These are phyloP conservation scores for Tagetes erecta DNA, from an alignment of 129 eudicot genomes.

Conservation along the genomic window DNA sequence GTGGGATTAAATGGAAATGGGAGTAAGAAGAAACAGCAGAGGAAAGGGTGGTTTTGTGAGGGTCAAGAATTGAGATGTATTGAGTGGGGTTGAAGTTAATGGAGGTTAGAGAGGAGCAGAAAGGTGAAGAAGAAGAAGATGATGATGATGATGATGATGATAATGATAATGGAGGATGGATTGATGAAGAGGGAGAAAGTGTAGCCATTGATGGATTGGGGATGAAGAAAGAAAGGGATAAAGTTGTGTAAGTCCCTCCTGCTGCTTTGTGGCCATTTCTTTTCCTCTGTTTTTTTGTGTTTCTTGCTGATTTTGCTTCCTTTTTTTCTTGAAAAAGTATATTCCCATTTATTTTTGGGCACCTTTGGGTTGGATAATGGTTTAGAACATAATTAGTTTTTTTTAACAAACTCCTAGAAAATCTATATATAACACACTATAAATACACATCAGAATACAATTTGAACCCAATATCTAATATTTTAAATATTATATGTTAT, in stretches of 20 bases:
- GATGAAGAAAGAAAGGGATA: slow-evolving; percentile 21
- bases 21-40: slow-evolving; percentile 36
- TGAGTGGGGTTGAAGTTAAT: slow-evolving; percentile 29
- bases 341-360: not conserved
- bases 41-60: slow-evolving; percentile 36
- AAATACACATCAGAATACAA: too few species aligned
- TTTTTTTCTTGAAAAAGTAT: slow-evolving; percentile 1
- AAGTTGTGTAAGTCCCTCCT: not conserved
- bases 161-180: slow-evolving; percentile 33
- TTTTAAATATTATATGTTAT: too few species aligned
- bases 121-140: slow-evolving; percentile 33
- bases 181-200: slow-evolving; percentile 39
- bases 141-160: slow-evolving; percentile 41
- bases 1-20: slow-evolving; percentile 25
- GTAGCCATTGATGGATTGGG: slow-evolving; percentile 38
- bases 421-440: too few species aligned
- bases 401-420: too few species aligned
- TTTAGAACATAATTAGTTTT: too few species aligned
- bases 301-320: not conserved
- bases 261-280: slow-evolving; percentile 43
- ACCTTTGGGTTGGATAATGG: not conserved
- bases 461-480: too few species aligned
- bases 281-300: slow-evolving; percentile 22
- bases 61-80: slow-evolving; percentile 35
- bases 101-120: slow-evolving; percentile 29